Conservation (phyloP, 2,329 filamentous ascomycete genomes). For the Fusarium citri region DNA sequence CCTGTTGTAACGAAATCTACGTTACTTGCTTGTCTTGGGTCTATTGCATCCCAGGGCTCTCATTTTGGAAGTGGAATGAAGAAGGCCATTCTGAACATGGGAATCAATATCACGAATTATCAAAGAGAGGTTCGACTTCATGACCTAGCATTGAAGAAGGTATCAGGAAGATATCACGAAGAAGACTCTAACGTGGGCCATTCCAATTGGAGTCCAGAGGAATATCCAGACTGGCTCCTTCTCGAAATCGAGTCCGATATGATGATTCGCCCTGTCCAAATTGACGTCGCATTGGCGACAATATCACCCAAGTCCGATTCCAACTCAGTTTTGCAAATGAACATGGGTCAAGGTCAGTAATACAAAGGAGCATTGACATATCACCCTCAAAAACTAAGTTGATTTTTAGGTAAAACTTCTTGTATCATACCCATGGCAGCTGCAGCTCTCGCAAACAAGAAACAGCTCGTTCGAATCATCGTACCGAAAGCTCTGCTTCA, state of each 20-base stretch:
- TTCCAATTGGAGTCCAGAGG: constrained; percentile 65
- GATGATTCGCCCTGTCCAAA: constrained; percentile 70
- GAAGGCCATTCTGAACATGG: constrained; percentile 32
- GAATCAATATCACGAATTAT: constrained; percentile 37
- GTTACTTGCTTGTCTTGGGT: constrained; percentile 32
- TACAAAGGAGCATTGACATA: background rate
- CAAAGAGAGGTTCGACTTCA: constrained; percentile 60
- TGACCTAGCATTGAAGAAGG: constrained; percentile 62
- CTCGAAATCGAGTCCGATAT: constrained; percentile 75
- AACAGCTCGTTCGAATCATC: constrained; percentile 64
- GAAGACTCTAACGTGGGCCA: constrained; percentile 58
- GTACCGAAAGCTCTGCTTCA: constrained; percentile 68
- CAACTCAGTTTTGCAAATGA: constrained; percentile 73
- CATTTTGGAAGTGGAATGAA: constrained; percentile 42
- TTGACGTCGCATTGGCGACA: constrained; percentile 71
- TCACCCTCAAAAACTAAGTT: background rate
- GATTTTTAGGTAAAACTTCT: constrained; percentile 64
- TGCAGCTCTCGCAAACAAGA: constrained; percentile 57
- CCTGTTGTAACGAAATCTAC: constrained; percentile 40
- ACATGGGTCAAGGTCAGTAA: constrained; percentile 70
- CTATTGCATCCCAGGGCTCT: constrained; percentile 14
- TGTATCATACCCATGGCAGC: constrained; percentile 66
- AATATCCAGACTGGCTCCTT: constrained; percentile 71
- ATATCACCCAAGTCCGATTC: constrained; percentile 62
- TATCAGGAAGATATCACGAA: constrained; percentile 62